Base-by-base conservation (phyloP, 2,329 filamentous ascomycete species). In the Bimuria novae-zelandiae region DNA sequence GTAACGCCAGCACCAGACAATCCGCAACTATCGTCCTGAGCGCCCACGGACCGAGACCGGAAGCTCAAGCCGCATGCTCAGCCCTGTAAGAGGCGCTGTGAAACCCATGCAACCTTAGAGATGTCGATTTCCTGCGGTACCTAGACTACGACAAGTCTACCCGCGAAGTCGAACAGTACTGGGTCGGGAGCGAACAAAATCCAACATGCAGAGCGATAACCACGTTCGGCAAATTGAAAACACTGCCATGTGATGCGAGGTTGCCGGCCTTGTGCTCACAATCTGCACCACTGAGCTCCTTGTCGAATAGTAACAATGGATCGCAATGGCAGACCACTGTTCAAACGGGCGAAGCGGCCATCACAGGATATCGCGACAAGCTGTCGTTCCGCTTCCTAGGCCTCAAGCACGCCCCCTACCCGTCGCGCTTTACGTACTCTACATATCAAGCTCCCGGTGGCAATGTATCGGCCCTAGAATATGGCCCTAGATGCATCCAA, bases 361-460 rank as follows among this genome's bases (percentile, higher is more conserved):
- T 67, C n/a, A 19, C 52, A 29, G 76, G 76, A 1, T 79, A 74
- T 51, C 76, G 79, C 12, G 77, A 80, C 51, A 74, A 70, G n/a
- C 68, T 75, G 19, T 76, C 75, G 11, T 83, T 82, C 59, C 78
- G 80, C 5, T 83, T 82, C 58, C 68, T 80, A 16, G 80, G 80
- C 14, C 65, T 82, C 29, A 75, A 77, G 47, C 81, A 80, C 54
- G 79, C 77, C 3, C 57, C 73, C 0, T 70, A 75, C 48, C 78
- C 79, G 1, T 61, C 73, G 48, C 70, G 79, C 16, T 82, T 81
- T 60, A 73, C 72, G 0, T 77, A 82, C 55, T 74, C 79, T 0
- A 66, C 68, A 1, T 79, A 80, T 52, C 56, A 67, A 19, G 75
- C 60, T 14, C 57, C 57, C 3, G 36, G 50, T 29, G 50, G 52